Evolutionary conservation across 2,329 filamentous ascomycete species (phyloP).

Genomic region (Monilinia vaccinii-corymbosi): DNA sequence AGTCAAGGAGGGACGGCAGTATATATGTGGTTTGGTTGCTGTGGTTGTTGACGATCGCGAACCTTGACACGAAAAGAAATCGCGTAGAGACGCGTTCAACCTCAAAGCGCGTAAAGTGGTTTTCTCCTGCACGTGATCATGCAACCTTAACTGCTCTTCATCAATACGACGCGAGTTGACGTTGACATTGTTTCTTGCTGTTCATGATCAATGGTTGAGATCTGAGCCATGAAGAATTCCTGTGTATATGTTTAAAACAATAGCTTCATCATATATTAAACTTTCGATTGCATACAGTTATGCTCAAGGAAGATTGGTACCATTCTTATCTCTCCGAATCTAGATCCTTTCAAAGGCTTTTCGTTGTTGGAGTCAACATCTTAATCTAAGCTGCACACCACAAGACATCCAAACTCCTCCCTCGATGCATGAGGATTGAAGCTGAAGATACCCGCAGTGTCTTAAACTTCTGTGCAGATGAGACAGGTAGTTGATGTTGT

Average conservation of each 20-base stretch:
- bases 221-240: too few relatives aligned
- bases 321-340: too few relatives aligned
- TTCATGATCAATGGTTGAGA: too few relatives aligned
- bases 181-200: not conserved
- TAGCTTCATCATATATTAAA: not conserved
- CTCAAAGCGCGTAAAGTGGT: conserved; percentile 5
- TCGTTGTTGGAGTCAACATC: too few relatives aligned
- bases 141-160: not conserved
- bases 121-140: not conserved
- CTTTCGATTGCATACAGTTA: not conserved
- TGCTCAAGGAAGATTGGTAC: not conserved
- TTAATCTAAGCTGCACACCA: too few relatives aligned
- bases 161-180: not conserved
- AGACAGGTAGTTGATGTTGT: too few relatives aligned
- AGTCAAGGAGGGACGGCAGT: not conserved
- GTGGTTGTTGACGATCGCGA: conserved; percentile 6
- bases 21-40: not conserved
- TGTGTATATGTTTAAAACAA: not conserved
- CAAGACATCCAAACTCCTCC: too few relatives aligned
- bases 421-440: too few relatives aligned
- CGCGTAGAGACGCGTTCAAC: conserved; percentile 2
- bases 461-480: too few relatives aligned
- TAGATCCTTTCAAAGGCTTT: too few relatives aligned
- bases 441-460: too few relatives aligned
- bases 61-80: conserved; percentile 6